Percentiles rank a stretch among this genome's conserved stretches.
Conservation (phyloP, 2,329 filamentous ascomycete genomes). For the Neopestalotiopsis rosae region DNA sequence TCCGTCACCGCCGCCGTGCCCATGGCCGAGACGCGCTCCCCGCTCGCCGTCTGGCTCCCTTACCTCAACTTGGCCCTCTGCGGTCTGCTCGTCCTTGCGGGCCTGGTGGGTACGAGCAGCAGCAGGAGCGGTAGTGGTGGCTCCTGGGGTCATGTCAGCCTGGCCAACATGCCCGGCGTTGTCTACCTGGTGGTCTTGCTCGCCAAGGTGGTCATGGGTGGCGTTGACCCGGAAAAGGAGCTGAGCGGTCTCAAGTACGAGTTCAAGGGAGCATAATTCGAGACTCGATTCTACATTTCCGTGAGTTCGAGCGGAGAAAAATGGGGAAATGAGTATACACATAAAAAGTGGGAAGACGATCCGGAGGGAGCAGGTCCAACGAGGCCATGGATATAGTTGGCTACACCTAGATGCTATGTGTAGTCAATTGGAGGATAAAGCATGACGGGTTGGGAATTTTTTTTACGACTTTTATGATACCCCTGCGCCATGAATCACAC, state of each 20-base stretch:
- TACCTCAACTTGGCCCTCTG: slow-evolving; percentile 65
- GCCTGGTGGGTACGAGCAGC: slow-evolving; percentile 36
- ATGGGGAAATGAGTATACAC: neutral
- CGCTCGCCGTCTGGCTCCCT: slow-evolving; percentile 64
- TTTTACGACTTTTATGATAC: neutral
- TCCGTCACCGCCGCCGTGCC: slow-evolving; percentile 3
- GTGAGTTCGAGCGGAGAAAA: neutral
- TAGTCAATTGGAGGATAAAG: neutral
- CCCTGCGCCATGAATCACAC: neutral
- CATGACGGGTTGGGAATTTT: neutral
- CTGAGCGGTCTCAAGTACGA: slow-evolving; percentile 67
- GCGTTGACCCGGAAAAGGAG: slow-evolving; percentile 71
- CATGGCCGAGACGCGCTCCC: slow-evolving; percentile 35
- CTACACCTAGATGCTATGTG: too few species aligned
- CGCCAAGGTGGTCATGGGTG: slow-evolving; percentile 69
- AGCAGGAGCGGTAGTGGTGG: slow-evolving; percentile 18
- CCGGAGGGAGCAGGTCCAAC: too few species aligned
- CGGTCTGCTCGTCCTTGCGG: slow-evolving; percentile 53
- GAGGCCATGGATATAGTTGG: neutral
- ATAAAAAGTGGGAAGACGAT: too few species aligned
- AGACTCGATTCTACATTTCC: neutral
- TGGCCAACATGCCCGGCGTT: slow-evolving; percentile 58
- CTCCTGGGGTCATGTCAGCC: slow-evolving; percentile 43
- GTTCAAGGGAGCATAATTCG: slow-evolving; percentile 67
- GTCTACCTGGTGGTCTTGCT: slow-evolving; percentile 66